Evolutionary conservation across 2,329 filamentous ascomycete genomes (phyloP), one percentile per base, ranked within the genome.

Genomic region (Fusarium euwallaceae): DNA sequence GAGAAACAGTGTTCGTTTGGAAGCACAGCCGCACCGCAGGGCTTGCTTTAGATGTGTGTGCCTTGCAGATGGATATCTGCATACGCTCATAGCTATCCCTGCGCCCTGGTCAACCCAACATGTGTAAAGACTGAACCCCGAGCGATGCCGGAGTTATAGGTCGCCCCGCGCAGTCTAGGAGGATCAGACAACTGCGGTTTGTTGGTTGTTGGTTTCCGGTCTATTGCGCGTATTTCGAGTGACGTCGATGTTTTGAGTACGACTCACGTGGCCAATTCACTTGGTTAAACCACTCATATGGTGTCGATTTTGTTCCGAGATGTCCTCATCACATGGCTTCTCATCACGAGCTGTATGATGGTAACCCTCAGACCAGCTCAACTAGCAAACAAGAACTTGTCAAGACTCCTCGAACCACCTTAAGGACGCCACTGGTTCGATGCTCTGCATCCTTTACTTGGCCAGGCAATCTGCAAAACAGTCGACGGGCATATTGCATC

Each of bases 401-500:
- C 11, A 22, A 20, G 17, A 32, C 41, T 37, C 43, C 29, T 53
- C 43, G 32, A 27, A 39, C 22, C 32, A 53, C 43, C n/a, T 53
- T 37, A 17, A 9, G 41, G 7, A 32, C 29, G 61, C 45, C 45
- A 64, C 61, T 29, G 36, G 14, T 24, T 37, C 34, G 39, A n/a
- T 11, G 53, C 6, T 24, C 17, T 55, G 34, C 20, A 22, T 11
- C 39, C 39, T 34, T n/a, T 53, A 53, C 48, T 37, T 63, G 34
- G 17, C 61, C 51, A 29, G n/a, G 8, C 48, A 48, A 41, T 51
- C 34, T 64, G 48, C 61, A 41, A 48, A 27, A 53, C 20, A 53
- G 17, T 34, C 34, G 34, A 32, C 34, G 17, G 24, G 34, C 45
- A 63, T 63, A 63, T 63, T 53, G 43, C 61, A 63, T 63, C 43